phyloP scores from a whole-genome alignment of 495 filamentous ascomycete genomes.

The Aspergillus heteromorphus region DNA sequence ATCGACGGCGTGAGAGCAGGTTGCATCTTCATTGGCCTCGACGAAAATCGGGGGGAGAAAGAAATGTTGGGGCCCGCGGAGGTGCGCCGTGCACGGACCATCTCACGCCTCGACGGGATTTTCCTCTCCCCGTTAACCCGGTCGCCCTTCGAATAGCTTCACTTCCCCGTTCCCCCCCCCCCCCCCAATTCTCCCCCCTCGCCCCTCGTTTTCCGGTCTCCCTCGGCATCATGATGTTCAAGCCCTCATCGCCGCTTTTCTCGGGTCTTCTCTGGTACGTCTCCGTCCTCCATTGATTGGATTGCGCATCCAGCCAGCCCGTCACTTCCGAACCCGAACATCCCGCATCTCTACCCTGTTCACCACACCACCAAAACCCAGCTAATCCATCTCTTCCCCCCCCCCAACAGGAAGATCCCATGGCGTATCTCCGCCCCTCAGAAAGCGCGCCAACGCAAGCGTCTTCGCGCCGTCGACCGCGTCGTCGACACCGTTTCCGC shows the following conservation, averaged over 20 bases:
- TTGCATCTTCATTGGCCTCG: constrained; percentile 14
- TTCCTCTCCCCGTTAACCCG: constrained; percentile 8
- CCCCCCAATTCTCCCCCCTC: not conserved
- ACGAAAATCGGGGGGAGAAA: not conserved
- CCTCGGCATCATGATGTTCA: constrained; percentile 48
- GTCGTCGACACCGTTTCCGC: constrained; percentile 71
- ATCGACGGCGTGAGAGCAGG: constrained; percentile 12
- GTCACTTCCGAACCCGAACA: not conserved
- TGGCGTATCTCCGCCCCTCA: constrained; percentile 90
- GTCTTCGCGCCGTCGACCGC: constrained; percentile 77
- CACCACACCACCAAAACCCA: constrained; percentile 5
- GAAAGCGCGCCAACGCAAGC: constrained; percentile 83
- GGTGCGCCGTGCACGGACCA: constrained; percentile 18
- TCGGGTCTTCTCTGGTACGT: constrained; percentile 81
- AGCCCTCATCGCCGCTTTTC: constrained; percentile 66
- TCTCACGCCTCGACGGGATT: constrained; percentile 16
- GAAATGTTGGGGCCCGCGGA: constrained; percentile 16
- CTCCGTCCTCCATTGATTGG: not conserved
- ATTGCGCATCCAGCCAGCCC: constrained; percentile 1
- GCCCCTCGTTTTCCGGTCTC: not conserved
- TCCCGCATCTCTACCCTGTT: constrained; percentile 4
- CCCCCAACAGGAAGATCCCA: constrained; percentile 77
- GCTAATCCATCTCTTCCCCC: not conserved
- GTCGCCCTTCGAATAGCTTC: not conserved
- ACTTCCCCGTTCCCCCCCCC: not conserved